Conservation (phyloP, 2,329 filamentous ascomycete genomes). For the Orbilia oligospora region DNA sequence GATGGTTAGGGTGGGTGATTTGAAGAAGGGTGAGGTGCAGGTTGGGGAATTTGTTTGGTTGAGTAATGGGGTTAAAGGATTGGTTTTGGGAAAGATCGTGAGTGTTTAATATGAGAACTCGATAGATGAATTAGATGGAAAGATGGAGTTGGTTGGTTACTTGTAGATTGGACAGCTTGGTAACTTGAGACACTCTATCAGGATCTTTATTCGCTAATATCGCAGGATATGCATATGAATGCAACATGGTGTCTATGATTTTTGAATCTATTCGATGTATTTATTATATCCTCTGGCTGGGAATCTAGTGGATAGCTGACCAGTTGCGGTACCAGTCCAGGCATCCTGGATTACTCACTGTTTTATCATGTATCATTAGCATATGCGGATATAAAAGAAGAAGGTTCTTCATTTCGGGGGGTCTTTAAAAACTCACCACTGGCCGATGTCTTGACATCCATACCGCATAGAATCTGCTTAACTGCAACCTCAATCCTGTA, state of each 20-base stretch:
- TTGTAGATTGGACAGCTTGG: not conserved
- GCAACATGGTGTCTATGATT: conserved; percentile 31
- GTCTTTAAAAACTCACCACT: conserved; percentile 77
- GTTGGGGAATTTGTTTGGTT: conserved; percentile 51
- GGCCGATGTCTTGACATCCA: conserved; percentile 88
- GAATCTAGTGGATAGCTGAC: conserved; percentile 72
- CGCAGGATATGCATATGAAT: conserved; percentile 19
- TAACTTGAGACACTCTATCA: conserved; percentile 17
- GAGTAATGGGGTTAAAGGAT: conserved; percentile 56
- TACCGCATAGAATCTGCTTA: conserved; percentile 92
- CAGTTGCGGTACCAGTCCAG: conserved; percentile 89
- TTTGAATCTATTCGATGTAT: conserved; percentile 11
- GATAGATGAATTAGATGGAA: not conserved
- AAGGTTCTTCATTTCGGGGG: not conserved
- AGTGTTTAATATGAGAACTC: not conserved
- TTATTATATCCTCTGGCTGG: conserved; percentile 12
- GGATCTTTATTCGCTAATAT: conserved; percentile 38
- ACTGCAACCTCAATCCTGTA: conserved; percentile 89
- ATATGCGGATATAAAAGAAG: not conserved
- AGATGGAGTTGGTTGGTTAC: too few species aligned
- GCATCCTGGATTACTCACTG: conserved; percentile 78
- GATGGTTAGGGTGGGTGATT: conserved; percentile 54
- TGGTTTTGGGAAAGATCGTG: conserved; percentile 47
- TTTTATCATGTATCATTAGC: conserved; percentile 30
- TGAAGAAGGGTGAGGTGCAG: conserved; percentile 40